Percentiles rank a stretch among this genome's conserved stretches.
Evolutionary conservation across 768 basidiomycete species (phyloP).

Genomic region (Tylopilus rubrobrunneus): DNA sequence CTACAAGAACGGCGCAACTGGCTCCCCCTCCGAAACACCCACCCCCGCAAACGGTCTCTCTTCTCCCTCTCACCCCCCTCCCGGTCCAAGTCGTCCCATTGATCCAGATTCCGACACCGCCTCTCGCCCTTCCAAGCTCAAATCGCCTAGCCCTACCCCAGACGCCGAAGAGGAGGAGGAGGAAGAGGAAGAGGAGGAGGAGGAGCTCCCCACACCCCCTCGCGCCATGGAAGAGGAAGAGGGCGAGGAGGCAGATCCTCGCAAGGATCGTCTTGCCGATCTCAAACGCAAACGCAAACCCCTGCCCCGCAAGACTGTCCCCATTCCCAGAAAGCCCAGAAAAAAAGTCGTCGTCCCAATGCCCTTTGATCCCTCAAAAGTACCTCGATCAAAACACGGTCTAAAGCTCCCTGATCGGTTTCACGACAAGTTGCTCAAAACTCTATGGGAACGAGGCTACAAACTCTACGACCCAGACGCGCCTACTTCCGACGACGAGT

Average conservation of each 20-base stretch:
- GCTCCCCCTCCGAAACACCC: constrained; percentile 15
- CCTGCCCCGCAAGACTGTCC: too few relatives aligned
- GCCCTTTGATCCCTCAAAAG: constrained; percentile 16
- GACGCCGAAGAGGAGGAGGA: constrained; percentile 39
- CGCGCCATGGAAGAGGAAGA: constrained; percentile 64
- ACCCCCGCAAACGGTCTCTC: constrained; percentile 4
- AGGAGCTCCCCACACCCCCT: constrained; percentile 40
- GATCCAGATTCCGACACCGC: not conserved
- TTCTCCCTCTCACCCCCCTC: not conserved
- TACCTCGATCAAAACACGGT: constrained; percentile 19
- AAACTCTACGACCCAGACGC: constrained; percentile 19
- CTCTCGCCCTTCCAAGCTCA: not conserved
- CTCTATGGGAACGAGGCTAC: constrained; percentile 15
- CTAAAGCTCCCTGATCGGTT: not conserved
- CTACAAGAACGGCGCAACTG: constrained; percentile 39
- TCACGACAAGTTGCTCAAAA: not conserved
- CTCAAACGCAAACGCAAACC: constrained; percentile 4
- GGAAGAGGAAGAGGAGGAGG: constrained; percentile 18
- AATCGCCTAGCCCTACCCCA: constrained; percentile 15
- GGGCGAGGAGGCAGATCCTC: constrained; percentile 33
- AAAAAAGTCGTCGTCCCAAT: constrained; percentile 14
- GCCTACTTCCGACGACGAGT: constrained; percentile 21
- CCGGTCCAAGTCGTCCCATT: constrained; percentile 8
- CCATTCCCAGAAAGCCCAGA: constrained; percentile 5
- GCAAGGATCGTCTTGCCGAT: constrained; percentile 14